Conservation (phyloP, 495 filamentous ascomycete species). For the Hyaloscypha finlandica region DNA sequence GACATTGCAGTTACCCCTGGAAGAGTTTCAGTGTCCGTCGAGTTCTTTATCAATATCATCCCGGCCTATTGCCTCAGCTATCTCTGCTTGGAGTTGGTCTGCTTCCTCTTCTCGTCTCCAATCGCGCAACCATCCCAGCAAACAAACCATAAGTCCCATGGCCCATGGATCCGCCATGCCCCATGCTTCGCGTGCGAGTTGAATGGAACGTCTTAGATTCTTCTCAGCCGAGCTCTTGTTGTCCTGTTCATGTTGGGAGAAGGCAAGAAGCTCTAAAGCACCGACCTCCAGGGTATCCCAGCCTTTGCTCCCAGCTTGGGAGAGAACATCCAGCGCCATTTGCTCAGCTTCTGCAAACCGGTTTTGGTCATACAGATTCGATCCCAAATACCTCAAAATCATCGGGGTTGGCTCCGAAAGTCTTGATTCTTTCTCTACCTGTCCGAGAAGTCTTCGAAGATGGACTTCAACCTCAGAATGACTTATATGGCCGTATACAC, state of each 20-base stretch:
- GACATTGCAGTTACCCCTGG: not conserved
- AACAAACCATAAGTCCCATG: not conserved
- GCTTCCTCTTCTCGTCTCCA: constrained; percentile 6
- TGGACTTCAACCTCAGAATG: not conserved
- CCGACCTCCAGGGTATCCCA: not conserved
- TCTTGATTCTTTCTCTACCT: not conserved
- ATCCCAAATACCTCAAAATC: not conserved
- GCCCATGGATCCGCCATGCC: not conserved
- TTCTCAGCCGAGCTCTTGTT: not conserved
- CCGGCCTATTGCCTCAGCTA: not conserved
- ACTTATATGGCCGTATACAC: not conserved
- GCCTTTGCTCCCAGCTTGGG: not conserved
- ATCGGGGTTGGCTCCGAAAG: not conserved
- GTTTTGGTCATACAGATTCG: not conserved
- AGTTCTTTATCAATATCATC: constrained; percentile 7
- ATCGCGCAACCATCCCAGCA: not conserved
- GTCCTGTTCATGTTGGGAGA: not conserved
- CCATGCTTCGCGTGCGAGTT: not conserved
- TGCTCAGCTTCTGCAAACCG: not conserved
- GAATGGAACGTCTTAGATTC: not conserved
- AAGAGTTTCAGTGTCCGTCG: not conserved
- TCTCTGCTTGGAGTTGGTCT: not conserved
- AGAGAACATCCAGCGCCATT: not conserved
- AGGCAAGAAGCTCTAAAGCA: not conserved
- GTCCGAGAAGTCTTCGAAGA: not conserved